phyloP scores from a whole-genome alignment of 2,329 filamentous ascomycete genomes.

The Penicillium sp. region DNA sequence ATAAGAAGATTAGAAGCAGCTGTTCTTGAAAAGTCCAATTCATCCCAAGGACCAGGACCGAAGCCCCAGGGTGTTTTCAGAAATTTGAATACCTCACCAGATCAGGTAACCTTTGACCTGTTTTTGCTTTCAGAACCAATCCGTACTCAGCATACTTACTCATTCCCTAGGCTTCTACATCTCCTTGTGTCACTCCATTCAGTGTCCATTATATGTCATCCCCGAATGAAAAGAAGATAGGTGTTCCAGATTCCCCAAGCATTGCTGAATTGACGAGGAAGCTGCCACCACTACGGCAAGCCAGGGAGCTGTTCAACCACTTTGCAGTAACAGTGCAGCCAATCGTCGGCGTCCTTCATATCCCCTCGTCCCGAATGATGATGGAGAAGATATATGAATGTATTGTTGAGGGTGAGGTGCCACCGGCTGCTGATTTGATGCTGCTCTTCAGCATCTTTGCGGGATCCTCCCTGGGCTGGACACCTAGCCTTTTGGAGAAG shows the following conservation, averaged over 20 bases:
- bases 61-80: not conserved
- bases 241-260: not conserved
- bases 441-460: slow-evolving; percentile 18
- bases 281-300: slow-evolving; percentile 17
- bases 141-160: not conserved
- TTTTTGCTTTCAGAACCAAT: not conserved
- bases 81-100: not conserved
- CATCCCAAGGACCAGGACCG: not conserved
- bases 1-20: slow-evolving; percentile 13
- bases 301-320: slow-evolving; percentile 14
- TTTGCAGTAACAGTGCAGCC: slow-evolving; percentile 15
- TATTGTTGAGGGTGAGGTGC: slow-evolving; percentile 14
- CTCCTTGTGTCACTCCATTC: slow-evolving; percentile 16
- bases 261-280: slow-evolving; percentile 8
- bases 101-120: not conserved
- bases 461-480: slow-evolving; percentile 17
- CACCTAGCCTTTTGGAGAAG: slow-evolving; percentile 9
- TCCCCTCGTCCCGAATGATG: slow-evolving; percentile 10
- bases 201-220: slow-evolving; percentile 4
- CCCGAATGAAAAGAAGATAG: not conserved
- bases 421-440: slow-evolving; percentile 12
- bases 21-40: not conserved
- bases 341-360: slow-evolving; percentile 18
- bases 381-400: slow-evolving; percentile 16
- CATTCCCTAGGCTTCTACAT: not conserved